Evolutionary conservation across 768 basidiomycete genomes (phyloP).

Genomic region (Candolleomyces efflorescens): DNA sequence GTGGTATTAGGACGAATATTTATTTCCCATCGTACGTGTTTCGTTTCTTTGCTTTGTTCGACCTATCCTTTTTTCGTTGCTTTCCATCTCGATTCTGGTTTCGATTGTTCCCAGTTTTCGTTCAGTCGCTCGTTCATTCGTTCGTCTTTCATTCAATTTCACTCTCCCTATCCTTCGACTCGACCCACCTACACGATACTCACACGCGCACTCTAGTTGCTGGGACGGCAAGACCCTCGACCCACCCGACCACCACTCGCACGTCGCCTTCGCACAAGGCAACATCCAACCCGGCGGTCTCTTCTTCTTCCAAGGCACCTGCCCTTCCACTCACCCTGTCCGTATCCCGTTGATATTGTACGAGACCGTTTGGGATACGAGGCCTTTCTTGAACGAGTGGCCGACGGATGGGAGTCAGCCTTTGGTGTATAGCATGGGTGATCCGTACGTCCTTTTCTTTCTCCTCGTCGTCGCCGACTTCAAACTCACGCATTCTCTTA

Average conservation of each 20-base stretch:
- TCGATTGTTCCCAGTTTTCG: no score
- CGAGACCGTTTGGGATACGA: slow-evolving; percentile 9
- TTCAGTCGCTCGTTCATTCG: no score
- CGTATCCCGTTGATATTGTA: slow-evolving; percentile 2
- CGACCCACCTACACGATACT: not conserved
- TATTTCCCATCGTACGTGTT: slow-evolving; percentile 7
- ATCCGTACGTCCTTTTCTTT: slow-evolving; percentile 1
- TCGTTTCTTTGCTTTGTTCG: no score
- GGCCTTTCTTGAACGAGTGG: slow-evolving; percentile 6
- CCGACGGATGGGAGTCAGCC: slow-evolving; percentile 6
- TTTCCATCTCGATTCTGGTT: no score
- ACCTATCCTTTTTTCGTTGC: no score
- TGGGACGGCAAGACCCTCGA: slow-evolving; percentile 10
- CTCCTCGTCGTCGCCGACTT: not conserved
- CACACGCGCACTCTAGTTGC: slow-evolving; percentile 4
- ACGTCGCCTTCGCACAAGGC: slow-evolving; percentile 3
- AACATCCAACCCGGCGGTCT: not conserved
- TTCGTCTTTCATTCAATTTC: no score
- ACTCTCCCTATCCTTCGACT: not conserved
- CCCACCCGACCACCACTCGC: slow-evolving; percentile 7
- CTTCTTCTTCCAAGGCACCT: slow-evolving; percentile 1
- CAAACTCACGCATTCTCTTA: not conserved
- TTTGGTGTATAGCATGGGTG: slow-evolving; percentile 7
- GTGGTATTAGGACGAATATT: slow-evolving; percentile 6
- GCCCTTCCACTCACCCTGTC: slow-evolving; percentile 6